Base-by-base conservation (phyloP, 1,284 basidiomycete species). In the Leccinum pachyderme region DNA sequence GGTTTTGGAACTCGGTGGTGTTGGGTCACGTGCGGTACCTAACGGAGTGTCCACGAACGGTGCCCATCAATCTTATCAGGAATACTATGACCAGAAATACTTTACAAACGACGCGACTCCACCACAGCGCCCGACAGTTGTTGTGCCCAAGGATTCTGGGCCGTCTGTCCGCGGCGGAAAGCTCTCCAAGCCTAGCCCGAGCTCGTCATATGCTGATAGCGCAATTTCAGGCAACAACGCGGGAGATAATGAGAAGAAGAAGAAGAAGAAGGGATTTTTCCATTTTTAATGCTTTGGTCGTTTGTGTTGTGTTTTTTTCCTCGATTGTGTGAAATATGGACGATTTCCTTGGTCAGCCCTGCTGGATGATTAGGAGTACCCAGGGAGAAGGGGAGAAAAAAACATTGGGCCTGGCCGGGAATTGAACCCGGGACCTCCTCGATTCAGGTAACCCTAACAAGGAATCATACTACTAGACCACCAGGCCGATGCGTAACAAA, bases 341-440 rank as follows among this genome's bases (percentile, higher is more conserved):
- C n/a, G 7, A 24, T 13, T 15, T 43, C 41, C 41, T 8, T n/a
- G 35, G 13, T n/a, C 5, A 7, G 11, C 33, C 12, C 15, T 1
- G 18, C 15, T 15, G 41, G 13, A 28, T 45, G 25, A 27, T 52
- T 39, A 37, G n/a, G n/a, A n/a, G n/a, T n/a, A n/a, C n/a, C n/a
- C n/a, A n/a, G n/a, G n/a, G n/a, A n/a, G n/a, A n/a, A n/a, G 27
- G 28, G 7, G 5, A 29, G 7, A 29, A 31, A 9, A 31, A 31
- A 31, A 31, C 3, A 4, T 11, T 29, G 84, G 85, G 84, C 85
- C 83, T 86, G 80, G 81, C 84, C 81, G 83, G 84, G 85, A 87
- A 87, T 87, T 87, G 86, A 88, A 87, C 86, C 85, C 83, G 82
- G 85, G 85, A 87, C 85, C 85, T 87, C 86, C 84, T 86, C 29